Evolutionary conservation across 371 early-diverging fungal genomes (phyloP), one percentile per base, ranked within the genome.

Genomic region (Fennellomyces sp.): DNA sequence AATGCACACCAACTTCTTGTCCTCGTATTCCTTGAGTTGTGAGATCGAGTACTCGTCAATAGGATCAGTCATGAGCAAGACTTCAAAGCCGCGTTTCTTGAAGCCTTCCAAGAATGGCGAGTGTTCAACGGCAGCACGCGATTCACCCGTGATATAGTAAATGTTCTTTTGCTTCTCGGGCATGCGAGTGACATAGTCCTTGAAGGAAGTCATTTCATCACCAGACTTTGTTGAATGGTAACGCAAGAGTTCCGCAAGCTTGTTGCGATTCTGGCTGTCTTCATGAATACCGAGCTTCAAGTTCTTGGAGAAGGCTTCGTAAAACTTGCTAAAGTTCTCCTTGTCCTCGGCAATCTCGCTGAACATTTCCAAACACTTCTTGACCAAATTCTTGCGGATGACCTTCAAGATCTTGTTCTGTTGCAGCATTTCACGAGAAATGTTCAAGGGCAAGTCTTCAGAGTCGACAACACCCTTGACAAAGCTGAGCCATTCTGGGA

Each of bases 71-170:
- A 97, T 91, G 88, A 88, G 92, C 65, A 99, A 81, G 38, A 99
- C 99, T 70, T 91, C 92, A 68, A 82, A 97, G 77, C 99, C 97
- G 85, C 91, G 91, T 92, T 94, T 92, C 91, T 95, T 96, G 81
- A 99, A 89, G 58, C 88, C 94, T 86, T 99, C 99, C 26, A 99
- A 81, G 92, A 97, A 99, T 42, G 99, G 98, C 61, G 95, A 92
- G 78, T 93, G 92, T 81, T 97, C 96, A 52, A 99, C 94, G 28
- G 95, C 93, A 61, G 91, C 85, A 70, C 91, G 90, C 73, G 91
- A 91, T 80, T 97, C 94, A 65, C 99, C 99, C 58, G 99, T 98
- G 83, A 99, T 93, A 87, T 97, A 97, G 89, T 95, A 95, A 76
- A 94, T 94, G 79, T 87, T 87, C 88, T 93, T 76, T 64, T 82